A percentile compares a stretch with the other conserved stretches of the same genome.
These are phyloP conservation scores for Fusarium palustre DNA, from an alignment of 2,329 filamentous ascomycete genomes.

Conservation along the genomic window DNA sequence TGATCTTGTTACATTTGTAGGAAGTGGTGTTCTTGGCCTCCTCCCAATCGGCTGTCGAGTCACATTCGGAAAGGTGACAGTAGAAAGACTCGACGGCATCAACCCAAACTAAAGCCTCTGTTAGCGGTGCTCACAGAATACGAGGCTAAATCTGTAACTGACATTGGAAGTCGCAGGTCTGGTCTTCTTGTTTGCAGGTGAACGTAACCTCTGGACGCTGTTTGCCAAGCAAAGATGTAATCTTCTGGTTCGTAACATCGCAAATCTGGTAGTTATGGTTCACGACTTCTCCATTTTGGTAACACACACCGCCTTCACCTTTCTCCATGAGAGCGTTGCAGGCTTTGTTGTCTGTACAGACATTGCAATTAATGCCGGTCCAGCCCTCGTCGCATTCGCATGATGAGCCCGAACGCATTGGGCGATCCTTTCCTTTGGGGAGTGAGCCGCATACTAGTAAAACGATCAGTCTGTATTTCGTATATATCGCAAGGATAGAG, in stretches of 20 bases:
- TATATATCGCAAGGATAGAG: background rate
- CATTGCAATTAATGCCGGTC: slow-evolving; percentile 97
- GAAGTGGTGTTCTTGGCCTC: slow-evolving; percentile 81
- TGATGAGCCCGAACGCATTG: slow-evolving; percentile 74
- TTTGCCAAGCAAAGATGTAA: slow-evolving; percentile 84
- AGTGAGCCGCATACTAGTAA: slow-evolving; percentile 83
- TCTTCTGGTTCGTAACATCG: slow-evolving; percentile 96
- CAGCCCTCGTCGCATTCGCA: slow-evolving; percentile 95
- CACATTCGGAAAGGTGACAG: slow-evolving; percentile 86
- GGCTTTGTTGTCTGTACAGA: slow-evolving; percentile 84
- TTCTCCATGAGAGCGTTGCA: slow-evolving; percentile 91
- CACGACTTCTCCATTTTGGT: slow-evolving; percentile 88
- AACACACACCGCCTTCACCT: slow-evolving; percentile 86
- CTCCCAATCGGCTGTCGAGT: slow-evolving; percentile 75
- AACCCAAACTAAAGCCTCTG: slow-evolving; percentile 80
- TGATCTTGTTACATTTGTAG: slow-evolving; percentile 86
- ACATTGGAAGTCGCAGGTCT: slow-evolving; percentile 96
- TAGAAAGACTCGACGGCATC: slow-evolving; percentile 96
- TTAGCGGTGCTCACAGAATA: background rate
- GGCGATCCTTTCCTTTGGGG: slow-evolving; percentile 81
- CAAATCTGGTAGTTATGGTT: slow-evolving; percentile 98
- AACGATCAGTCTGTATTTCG: slow-evolving; percentile 19
- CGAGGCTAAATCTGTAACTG: slow-evolving; percentile 49
- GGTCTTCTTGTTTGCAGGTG: slow-evolving; percentile 80
- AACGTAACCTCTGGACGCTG: slow-evolving; percentile 95